A percentile compares a stretch with the other conserved stretches of the same genome.
Evolutionary conservation across 1,284 basidiomycete genomes (phyloP).

Genomic region (Coniophora puteana): DNA sequence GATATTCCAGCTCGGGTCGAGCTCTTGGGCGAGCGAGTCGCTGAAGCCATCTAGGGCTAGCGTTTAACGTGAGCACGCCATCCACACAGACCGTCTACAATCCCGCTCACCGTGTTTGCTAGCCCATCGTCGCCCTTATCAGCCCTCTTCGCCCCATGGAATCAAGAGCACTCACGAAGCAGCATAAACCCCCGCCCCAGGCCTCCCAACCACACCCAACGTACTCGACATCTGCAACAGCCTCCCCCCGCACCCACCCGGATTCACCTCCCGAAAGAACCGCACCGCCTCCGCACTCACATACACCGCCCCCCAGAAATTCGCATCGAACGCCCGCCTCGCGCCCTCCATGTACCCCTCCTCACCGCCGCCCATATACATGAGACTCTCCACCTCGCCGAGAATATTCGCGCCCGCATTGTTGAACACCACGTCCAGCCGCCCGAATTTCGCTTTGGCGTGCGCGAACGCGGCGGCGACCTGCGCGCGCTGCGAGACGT

Average conservation of each 20-base stretch:
- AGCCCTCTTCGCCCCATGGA: not conserved
- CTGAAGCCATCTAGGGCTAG: not conserved
- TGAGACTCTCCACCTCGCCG: slow-evolving; percentile 21
- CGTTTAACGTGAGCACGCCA: not conserved
- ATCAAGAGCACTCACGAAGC: not conserved
- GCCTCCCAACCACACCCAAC: not conserved
- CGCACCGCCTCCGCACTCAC: slow-evolving; percentile 20
- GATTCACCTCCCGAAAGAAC: slow-evolving; percentile 1
- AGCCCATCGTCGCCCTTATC: not conserved
- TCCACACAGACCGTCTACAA: not conserved
- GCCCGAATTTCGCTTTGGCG: slow-evolving; percentile 32
- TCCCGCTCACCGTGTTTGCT: not conserved
- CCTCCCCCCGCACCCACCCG: not conserved
- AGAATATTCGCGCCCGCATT: slow-evolving; percentile 32
- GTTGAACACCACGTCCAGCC: slow-evolving; percentile 41
- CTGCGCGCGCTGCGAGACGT: too few species aligned
- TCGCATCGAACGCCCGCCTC: slow-evolving; percentile 31
- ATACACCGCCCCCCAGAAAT: slow-evolving; percentile 34
- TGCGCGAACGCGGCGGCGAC: slow-evolving; percentile 30
- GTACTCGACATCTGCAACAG: not conserved
- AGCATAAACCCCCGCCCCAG: not conserved
- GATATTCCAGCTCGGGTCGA: slow-evolving; percentile 1
- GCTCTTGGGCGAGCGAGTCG: not conserved
- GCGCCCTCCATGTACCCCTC: slow-evolving; percentile 24
- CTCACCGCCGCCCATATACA: slow-evolving; percentile 13